phyloP scores from a whole-genome alignment of 2,329 filamentous ascomycete genomes.

The Pyrenophora graminea region DNA sequence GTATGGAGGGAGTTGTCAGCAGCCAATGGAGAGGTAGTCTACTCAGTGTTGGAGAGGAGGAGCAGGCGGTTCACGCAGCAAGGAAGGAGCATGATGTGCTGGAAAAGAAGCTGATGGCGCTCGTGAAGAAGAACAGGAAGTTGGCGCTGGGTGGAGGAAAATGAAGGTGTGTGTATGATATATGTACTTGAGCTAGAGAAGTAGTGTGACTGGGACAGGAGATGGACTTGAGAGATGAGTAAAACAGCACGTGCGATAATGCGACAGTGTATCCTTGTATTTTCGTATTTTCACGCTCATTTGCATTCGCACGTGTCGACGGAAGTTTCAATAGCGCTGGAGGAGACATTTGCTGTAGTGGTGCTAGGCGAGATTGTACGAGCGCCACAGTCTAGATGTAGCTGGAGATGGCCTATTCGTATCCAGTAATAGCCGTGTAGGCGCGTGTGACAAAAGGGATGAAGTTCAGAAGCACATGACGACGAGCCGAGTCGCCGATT shows the following conservation, averaged over 20 bases:
- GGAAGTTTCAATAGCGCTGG: too few relatives aligned
- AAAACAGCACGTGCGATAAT: too few relatives aligned
- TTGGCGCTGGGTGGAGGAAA: slow-evolving; percentile 15
- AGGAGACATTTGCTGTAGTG: too few relatives aligned
- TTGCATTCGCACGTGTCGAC: too few relatives aligned
- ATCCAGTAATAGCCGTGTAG: slow-evolving; percentile 6
- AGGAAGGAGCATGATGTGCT: slow-evolving; percentile 44
- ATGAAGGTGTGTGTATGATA: not conserved
- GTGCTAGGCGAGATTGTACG: too few relatives aligned
- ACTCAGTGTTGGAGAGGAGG: slow-evolving; percentile 43
- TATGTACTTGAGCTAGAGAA: too few relatives aligned
- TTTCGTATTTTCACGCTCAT: too few relatives aligned
- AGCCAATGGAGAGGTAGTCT: slow-evolving; percentile 31
- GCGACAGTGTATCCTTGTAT: too few relatives aligned
- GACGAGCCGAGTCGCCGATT: slow-evolving; percentile 17
- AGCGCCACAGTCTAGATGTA: too few relatives aligned
- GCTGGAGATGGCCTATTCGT: slow-evolving; percentile 2
- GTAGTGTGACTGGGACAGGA: not conserved
- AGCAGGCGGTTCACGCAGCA: slow-evolving; percentile 41
- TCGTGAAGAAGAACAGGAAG: slow-evolving; percentile 47
- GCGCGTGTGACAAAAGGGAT: slow-evolving; percentile 19
- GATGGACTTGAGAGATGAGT: not conserved
- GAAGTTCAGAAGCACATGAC: slow-evolving; percentile 21
- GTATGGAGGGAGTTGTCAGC: slow-evolving; percentile 2
- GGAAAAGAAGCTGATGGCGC: slow-evolving; percentile 41